A percentile compares a stretch with the other conserved stretches of the same genome.
These are phyloP conservation scores for Blastocystis sp. DNA, from an alignment of 352 stramenopile genomes.

Conservation along the genomic window DNA sequence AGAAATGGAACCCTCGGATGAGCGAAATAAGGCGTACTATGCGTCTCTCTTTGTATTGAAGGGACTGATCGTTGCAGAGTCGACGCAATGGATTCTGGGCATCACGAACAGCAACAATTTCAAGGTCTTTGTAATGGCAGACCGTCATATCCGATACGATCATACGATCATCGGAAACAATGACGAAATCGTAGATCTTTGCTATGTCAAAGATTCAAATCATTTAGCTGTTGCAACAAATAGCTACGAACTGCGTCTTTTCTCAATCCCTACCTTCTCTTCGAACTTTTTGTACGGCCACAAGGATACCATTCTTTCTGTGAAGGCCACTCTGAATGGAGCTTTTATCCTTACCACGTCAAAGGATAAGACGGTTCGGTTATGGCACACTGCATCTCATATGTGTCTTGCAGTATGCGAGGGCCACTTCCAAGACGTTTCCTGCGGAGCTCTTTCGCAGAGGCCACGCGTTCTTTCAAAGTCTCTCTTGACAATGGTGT, in stretches of 20 bases:
- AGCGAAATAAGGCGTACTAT: slow-evolving; percentile 25
- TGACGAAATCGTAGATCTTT: slow-evolving; percentile 91
- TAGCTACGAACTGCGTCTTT: slow-evolving; percentile 83
- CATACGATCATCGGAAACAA: slow-evolving; percentile 82
- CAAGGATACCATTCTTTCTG: slow-evolving; percentile 87
- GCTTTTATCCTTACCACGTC: slow-evolving; percentile 83
- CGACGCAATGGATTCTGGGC: neutral
- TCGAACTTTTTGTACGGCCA: slow-evolving; percentile 90
- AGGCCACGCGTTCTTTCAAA: slow-evolving; percentile 72
- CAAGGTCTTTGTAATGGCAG: slow-evolving; percentile 12
- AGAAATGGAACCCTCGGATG: slow-evolving; percentile 68
- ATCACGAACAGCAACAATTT: slow-evolving; percentile 58
- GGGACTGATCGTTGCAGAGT: neutral
- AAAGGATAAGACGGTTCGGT: slow-evolving; percentile 82
- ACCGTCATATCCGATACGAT: slow-evolving; percentile 23
- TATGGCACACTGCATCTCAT: slow-evolving; percentile 77
- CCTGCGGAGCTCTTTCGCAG: slow-evolving; percentile 81
- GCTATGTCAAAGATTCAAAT: slow-evolving; percentile 65
- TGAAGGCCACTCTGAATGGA: slow-evolving; percentile 80
- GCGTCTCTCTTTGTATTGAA: slow-evolving; percentile 28
- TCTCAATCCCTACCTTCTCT: slow-evolving; percentile 81
- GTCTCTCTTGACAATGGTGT: neutral
- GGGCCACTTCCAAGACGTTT: slow-evolving; percentile 87
- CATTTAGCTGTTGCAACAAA: slow-evolving; percentile 89
- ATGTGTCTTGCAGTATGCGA: slow-evolving; percentile 78